Evolutionary conservation across 2,329 filamentous ascomycete species (phyloP).

Genomic region (Pseudogymnoascus sp.): DNA sequence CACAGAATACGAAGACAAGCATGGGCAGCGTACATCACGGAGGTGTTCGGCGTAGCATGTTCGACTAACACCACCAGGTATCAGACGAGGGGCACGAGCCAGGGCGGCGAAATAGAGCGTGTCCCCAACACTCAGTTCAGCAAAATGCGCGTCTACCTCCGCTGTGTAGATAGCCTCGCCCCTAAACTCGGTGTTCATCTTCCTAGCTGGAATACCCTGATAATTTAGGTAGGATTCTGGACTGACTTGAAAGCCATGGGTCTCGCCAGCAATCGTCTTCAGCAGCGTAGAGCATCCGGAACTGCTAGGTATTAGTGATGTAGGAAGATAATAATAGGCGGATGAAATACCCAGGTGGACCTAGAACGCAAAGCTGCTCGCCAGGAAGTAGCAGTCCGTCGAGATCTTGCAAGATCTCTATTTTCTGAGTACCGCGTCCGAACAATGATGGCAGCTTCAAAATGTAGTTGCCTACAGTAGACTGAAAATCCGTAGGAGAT

Average conservation of each 20-base stretch:
- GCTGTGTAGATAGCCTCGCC: slow-evolving; percentile 85
- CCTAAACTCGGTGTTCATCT: slow-evolving; percentile 72
- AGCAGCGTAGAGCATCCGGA: slow-evolving; percentile 79
- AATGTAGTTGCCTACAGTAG: slow-evolving; percentile 24
- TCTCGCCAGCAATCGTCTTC: slow-evolving; percentile 78
- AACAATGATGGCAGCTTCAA: slow-evolving; percentile 7
- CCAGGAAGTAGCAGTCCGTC: slow-evolving; percentile 64
- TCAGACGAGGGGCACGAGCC: slow-evolving; percentile 57
- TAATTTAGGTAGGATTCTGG: slow-evolving; percentile 72
- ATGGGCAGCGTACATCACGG: slow-evolving; percentile 48
- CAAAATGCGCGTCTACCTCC: slow-evolving; percentile 78
- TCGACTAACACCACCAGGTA: slow-evolving; percentile 52
- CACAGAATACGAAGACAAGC: neutral
- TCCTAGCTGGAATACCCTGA: slow-evolving; percentile 53
- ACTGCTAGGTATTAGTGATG: slow-evolving; percentile 5
- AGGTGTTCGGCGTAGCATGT: slow-evolving; percentile 55
- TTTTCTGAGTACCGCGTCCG: slow-evolving; percentile 20
- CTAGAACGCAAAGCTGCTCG: slow-evolving; percentile 71
- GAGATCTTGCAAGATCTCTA: slow-evolving; percentile 63
- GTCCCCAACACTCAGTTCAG: slow-evolving; percentile 69
- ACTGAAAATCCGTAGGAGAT: slow-evolving; percentile 25
- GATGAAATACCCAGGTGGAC: slow-evolving; percentile 49
- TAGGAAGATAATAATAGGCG: neutral
- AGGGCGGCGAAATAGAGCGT: slow-evolving; percentile 72
- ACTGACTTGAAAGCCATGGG: slow-evolving; percentile 70